Percentiles rank a stretch among this genome's conserved stretches.
These are phyloP conservation scores for Yamadazyma triangularis DNA, from an alignment of 1,139 yeast species.

Conservation along the genomic window DNA sequence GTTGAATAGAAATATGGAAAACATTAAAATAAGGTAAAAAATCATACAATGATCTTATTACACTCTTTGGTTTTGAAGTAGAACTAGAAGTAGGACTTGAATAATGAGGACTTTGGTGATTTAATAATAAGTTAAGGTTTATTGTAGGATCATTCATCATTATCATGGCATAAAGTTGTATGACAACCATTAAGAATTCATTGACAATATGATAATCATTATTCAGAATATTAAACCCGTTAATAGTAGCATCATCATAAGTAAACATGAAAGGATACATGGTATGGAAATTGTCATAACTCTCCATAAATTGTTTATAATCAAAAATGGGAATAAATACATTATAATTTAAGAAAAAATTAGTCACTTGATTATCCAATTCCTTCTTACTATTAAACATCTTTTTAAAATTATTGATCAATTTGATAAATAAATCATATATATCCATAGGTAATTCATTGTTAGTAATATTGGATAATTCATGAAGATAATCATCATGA, in stretches of 20 bases:
- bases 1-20: constrained; percentile 38
- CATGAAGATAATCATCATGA: constrained; percentile 17
- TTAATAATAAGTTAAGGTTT: constrained; percentile 36
- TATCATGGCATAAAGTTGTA: constrained; percentile 45
- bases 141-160: constrained; percentile 46
- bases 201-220: constrained; percentile 50
- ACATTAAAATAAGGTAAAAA: constrained; percentile 45
- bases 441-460: constrained; percentile 36
- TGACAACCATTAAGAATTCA: constrained; percentile 43
- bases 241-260: constrained; percentile 47
- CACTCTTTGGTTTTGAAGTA: constrained; percentile 11
- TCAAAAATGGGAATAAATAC: constrained; percentile 60
- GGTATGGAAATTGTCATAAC: constrained; percentile 53
- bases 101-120: constrained; percentile 36
- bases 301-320: constrained; percentile 51
- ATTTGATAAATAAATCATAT: constrained; percentile 42
- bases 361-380: constrained; percentile 48
- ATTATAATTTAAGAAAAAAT: constrained; percentile 54
- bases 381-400: constrained; percentile 40
- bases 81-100: constrained; percentile 14
- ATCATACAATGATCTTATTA: constrained; percentile 39
- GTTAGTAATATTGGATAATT: constrained; percentile 16
- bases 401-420: constrained; percentile 44
- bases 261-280: constrained; percentile 52
- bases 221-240: constrained; percentile 46